Evolutionary conservation across 352 stramenopile genomes (phyloP).

Genomic region (Globisporangium paroecandrum): DNA sequence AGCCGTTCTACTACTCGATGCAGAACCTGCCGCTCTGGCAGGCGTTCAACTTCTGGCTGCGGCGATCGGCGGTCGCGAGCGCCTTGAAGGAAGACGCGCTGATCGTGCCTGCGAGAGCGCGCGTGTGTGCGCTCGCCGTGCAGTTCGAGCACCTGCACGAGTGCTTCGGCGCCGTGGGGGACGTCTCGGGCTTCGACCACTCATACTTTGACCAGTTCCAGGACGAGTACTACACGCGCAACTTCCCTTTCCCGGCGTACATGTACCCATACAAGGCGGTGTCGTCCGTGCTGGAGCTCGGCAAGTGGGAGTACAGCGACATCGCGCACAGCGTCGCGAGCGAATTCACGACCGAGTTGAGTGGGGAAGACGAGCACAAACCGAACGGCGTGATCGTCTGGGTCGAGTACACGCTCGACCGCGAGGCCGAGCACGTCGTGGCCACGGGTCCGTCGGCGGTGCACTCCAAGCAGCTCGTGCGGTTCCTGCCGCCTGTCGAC

Average conservation of each 20-base stretch:
- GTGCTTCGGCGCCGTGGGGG: conserved; percentile 71
- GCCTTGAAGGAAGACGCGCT: conserved; percentile 37
- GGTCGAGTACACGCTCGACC: conserved; percentile 65
- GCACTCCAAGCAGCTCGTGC: conserved; percentile 76
- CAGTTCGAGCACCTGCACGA: conserved; percentile 70
- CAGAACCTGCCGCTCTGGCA: conserved; percentile 82
- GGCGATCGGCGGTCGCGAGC: conserved; percentile 45
- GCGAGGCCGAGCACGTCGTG: conserved; percentile 36
- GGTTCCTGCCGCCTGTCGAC: conserved; percentile 38
- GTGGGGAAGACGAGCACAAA: background rate
- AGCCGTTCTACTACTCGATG: conserved; percentile 87
- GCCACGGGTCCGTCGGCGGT: conserved; percentile 50
- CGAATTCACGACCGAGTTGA: conserved; percentile 19
- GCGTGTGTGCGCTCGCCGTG: conserved; percentile 59
- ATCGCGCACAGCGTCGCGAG: conserved; percentile 34
- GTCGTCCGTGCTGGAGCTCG: conserved; percentile 43
- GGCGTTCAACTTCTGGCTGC: conserved; percentile 82
- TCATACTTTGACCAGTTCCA: conserved; percentile 72
- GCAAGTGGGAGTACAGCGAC: conserved; percentile 40
- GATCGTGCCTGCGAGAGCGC: conserved; percentile 46
- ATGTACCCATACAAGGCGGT: conserved; percentile 66
- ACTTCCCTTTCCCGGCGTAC: conserved; percentile 79
- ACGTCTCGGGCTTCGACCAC: conserved; percentile 73
- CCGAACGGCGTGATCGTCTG: conserved; percentile 72
- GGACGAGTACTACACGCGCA: conserved; percentile 59